These are phyloP conservation scores for Epichloe bromicola DNA, from an alignment of 2,329 filamentous ascomycete genomes.

Conservation along the genomic window DNA sequence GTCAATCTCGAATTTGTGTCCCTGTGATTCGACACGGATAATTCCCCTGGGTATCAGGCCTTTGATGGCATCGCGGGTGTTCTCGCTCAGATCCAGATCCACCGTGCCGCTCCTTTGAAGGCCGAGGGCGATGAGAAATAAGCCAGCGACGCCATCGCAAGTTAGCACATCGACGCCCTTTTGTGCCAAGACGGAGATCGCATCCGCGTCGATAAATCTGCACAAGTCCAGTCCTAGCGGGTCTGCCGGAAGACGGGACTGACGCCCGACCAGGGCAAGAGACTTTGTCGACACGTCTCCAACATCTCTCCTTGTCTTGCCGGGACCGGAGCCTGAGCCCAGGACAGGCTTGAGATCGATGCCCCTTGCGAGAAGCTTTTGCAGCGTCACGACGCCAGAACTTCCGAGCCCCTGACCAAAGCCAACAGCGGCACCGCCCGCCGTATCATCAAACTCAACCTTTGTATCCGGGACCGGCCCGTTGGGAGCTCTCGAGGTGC, in stretches of 20 bases:
- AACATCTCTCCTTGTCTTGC: not conserved
- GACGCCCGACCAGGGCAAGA: not conserved
- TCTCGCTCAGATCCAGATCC: slow-evolving; percentile 2
- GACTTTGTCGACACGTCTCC: not conserved
- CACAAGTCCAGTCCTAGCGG: slow-evolving; percentile 12
- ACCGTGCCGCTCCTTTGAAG: slow-evolving; percentile 14
- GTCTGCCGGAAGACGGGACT: not conserved
- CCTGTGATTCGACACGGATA: slow-evolving; percentile 14
- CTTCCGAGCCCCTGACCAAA: slow-evolving; percentile 23
- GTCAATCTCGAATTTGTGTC: slow-evolving; percentile 17
- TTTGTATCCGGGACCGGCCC: slow-evolving; percentile 11
- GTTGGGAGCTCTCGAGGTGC: slow-evolving; percentile 12
- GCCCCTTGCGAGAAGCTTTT: slow-evolving; percentile 14
- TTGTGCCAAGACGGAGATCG: slow-evolving; percentile 17
- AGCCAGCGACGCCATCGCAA: slow-evolving; percentile 21
- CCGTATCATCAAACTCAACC: slow-evolving; percentile 20
- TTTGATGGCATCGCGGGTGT: slow-evolving; percentile 6
- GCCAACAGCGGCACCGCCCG: slow-evolving; percentile 21
- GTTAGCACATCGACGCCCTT: slow-evolving; percentile 16
- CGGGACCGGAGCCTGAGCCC: not conserved
- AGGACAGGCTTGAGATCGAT: slow-evolving; percentile 5
- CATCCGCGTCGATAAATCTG: slow-evolving; percentile 15
- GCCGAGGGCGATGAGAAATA: slow-evolving; percentile 15
- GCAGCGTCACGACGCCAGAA: slow-evolving; percentile 18
- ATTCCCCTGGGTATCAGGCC: slow-evolving; percentile 14